Percentiles rank a stretch among this genome's conserved stretches.
These are phyloP conservation scores for Hyaloscypha finlandica DNA, from an alignment of 495 filamentous ascomycete genomes.

Conservation along the genomic window DNA sequence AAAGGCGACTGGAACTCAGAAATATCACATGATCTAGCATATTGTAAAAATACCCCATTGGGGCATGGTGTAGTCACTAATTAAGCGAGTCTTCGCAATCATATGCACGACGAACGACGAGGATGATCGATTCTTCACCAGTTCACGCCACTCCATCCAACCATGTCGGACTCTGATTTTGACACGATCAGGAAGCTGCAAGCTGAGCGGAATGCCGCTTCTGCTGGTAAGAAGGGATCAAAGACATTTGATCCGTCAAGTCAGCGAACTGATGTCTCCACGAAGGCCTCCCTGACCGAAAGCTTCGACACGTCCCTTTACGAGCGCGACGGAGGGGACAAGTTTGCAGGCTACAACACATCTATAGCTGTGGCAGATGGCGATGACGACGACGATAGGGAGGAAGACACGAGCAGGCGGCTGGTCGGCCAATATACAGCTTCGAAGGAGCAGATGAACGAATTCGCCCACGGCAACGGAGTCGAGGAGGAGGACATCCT, in stretches of 20 bases:
- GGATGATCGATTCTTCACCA: background rate
- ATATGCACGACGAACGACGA: background rate
- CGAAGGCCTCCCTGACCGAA: conserved; percentile 94
- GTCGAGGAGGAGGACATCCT: conserved; percentile 93
- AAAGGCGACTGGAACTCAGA: too few species aligned
- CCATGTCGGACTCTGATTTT: conserved; percentile 74
- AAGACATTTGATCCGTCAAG: conserved; percentile 81
- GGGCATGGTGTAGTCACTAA: too few species aligned
- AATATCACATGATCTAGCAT: background rate
- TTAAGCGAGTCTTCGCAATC: background rate
- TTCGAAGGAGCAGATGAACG: conserved; percentile 85
- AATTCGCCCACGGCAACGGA: conserved; percentile 82
- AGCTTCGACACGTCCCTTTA: conserved; percentile 93
- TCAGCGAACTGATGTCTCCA: conserved; percentile 87
- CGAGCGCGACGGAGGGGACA: conserved; percentile 76
- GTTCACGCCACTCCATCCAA: background rate
- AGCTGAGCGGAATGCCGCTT: conserved; percentile 87
- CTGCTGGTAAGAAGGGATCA: conserved; percentile 81
- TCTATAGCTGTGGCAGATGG: conserved; percentile 82
- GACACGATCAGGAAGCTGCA: conserved; percentile 81
- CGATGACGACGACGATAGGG: conserved; percentile 86
- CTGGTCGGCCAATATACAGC: conserved; percentile 98
- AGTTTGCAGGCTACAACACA: conserved; percentile 87
- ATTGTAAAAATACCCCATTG: too few species aligned
- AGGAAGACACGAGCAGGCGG: conserved; percentile 70